Conservation (phyloP, 163 green algal genomes). For the Coccomyxa subellipsoidea region DNA sequence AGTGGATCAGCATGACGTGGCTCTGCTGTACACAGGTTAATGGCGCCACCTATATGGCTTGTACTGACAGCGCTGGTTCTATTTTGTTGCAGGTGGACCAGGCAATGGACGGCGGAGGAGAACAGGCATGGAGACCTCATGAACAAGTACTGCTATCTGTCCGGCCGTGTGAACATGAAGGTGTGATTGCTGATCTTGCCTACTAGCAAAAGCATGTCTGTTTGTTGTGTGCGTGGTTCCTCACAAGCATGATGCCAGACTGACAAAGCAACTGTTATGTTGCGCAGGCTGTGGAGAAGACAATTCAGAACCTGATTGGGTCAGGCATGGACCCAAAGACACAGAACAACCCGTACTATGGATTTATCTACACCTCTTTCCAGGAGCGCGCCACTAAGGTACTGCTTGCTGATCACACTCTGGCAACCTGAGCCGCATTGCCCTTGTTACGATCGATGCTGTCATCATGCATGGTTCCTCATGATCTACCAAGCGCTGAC, state of each 20-base stretch:
- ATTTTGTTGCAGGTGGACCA: constrained; percentile 40
- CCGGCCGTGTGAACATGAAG: constrained; percentile 86
- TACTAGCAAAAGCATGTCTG: no score
- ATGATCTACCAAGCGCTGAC: no score
- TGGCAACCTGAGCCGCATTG: background rate
- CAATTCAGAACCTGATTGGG: constrained; percentile 96
- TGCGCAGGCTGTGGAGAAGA: constrained; percentile 80
- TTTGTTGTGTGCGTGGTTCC: no score
- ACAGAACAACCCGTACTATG: constrained; percentile 99
- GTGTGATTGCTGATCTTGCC: background rate
- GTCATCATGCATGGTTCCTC: background rate
- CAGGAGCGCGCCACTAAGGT: constrained; percentile 94
- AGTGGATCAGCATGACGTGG: no score
- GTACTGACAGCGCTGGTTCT: no score
- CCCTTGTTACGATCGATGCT: background rate
- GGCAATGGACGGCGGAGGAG: constrained; percentile 91
- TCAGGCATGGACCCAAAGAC: constrained; percentile 98
- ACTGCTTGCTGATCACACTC: background rate
- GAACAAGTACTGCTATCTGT: constrained; percentile 87
- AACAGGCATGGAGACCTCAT: constrained; percentile 97
- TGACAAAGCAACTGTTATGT: no score
- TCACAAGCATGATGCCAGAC: no score
- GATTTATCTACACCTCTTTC: constrained; percentile 98
- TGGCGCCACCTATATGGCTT: no score
- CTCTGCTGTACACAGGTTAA: no score